Base-by-base conservation (phyloP, 2,329 filamentous ascomycete genomes). In the Fusarium subglutinans region DNA sequence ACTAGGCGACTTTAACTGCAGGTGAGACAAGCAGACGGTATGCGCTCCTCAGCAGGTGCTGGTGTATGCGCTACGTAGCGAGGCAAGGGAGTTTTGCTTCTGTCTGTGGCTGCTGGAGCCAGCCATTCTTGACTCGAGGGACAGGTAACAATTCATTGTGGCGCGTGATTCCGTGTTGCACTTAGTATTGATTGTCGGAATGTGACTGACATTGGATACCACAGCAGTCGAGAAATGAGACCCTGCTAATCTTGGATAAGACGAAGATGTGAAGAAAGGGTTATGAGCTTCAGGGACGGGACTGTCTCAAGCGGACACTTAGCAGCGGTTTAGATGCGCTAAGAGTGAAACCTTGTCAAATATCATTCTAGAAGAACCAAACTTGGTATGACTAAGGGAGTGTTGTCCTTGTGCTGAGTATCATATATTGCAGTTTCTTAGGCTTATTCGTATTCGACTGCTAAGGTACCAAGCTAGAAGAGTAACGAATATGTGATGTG, bases 21-120 rank as follows among this genome's bases (percentile, higher is more conserved):
- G 40, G 61, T 70, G 62, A 75, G 72, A 75, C 69, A 75, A 41
- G 18, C 47, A 50, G 54, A 60, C 40, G 56, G 69, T 63, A 68
- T 73, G 69, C 48, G 48, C 45, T 70, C 41, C 37, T 70, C 55
- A 48, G 26, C 47, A 35, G 47, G 53, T 69, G 63, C 47, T 35
- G 53, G 60, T 63, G 55, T 38, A 51, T 67, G 58, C 59, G 40
- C 43, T 44, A 72, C 63, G 24, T 33, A 60, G 38, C 24, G 60
- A 74, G 51, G 72, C 64, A 73, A 75, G 72, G 73, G 69, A 67
- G 66, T 28, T 37, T 53, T 54, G 58, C n/a, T 38, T 56, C 54
- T 64, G 40, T 44, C 26, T 40, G 57, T 72, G 63, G 72, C 72
- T 66, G 50, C 20, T 55, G 28, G 45, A 57, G 48, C 65, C 61